A percentile compares a stretch with the other conserved stretches of the same genome.
Evolutionary conservation across 2,329 filamentous ascomycete species (phyloP).

Genomic region (Phaeomoniella chlamydospora): DNA sequence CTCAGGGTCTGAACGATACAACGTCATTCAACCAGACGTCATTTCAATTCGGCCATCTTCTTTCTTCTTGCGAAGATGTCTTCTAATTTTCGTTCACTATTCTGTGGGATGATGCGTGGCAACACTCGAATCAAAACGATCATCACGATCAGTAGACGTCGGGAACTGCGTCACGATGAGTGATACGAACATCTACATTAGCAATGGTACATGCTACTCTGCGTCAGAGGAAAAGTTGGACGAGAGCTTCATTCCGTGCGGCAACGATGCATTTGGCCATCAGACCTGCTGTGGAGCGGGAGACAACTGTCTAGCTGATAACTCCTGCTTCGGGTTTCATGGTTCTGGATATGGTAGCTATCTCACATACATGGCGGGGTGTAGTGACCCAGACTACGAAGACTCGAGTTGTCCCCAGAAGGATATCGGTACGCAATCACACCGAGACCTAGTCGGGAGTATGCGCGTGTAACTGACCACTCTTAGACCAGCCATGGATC

Average conservation of each 20-base stretch:
- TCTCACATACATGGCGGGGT: slow-evolving; percentile 22
- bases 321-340: slow-evolving; percentile 13
- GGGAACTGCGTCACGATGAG: slow-evolving; percentile 4
- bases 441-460: background rate
- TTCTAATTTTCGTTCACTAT: background rate
- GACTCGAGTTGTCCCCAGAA: slow-evolving; percentile 21
- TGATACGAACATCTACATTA: slow-evolving; percentile 12
- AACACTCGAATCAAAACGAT: no score
- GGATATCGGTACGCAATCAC: slow-evolving; percentile 5
- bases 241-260: slow-evolving; percentile 17
- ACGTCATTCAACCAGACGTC: no score
- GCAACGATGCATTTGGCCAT: slow-evolving; percentile 17
- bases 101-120: slow-evolving; percentile 1
- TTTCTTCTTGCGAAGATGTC: no score
- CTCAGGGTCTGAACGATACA: no score
- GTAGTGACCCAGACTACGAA: slow-evolving; percentile 18
- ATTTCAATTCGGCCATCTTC: no score
- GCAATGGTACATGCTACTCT: slow-evolving; percentile 20
- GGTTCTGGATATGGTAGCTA: slow-evolving; percentile 5
- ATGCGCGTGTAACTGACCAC: slow-evolving; percentile 1
- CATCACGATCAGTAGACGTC: no score
- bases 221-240: slow-evolving; percentile 6
- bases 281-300: slow-evolving; percentile 17
- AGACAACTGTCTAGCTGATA: slow-evolving; percentile 18
- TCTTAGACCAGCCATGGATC: slow-evolving; percentile 15